Conservation (phyloP, 345 rosid genomes). For the Hevea brasiliensis region DNA sequence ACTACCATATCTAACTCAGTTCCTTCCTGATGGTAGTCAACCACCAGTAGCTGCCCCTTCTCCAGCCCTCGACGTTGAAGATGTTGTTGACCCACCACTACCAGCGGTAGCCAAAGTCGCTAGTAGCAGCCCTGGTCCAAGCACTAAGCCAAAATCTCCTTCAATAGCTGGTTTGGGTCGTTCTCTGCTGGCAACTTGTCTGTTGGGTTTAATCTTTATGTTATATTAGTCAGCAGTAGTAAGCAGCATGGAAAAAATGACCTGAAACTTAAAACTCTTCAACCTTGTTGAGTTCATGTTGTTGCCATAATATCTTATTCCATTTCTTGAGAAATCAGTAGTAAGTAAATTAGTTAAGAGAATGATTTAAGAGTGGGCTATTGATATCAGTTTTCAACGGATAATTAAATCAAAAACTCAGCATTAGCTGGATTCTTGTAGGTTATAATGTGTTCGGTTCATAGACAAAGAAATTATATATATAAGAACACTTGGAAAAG, state of each 20-base stretch:
- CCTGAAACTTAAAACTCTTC: too few species aligned
- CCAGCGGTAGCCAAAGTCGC: conserved; percentile 47
- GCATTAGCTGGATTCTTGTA: too few species aligned
- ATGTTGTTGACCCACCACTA: conserved; percentile 73
- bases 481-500: too few species aligned
- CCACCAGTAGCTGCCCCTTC: conserved; percentile 34
- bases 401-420: neutral
- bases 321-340: too few species aligned
- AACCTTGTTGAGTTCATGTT: too few species aligned
- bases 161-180: conserved; percentile 38
- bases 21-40: conserved; percentile 10
- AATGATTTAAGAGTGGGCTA: neutral
- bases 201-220: conserved; percentile 30
- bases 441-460: too few species aligned
- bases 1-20: conserved; percentile 44
- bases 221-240: neutral
- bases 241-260: too few species aligned
- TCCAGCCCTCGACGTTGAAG: conserved; percentile 49
- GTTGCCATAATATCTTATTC: too few species aligned
- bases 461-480: too few species aligned
- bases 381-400: neutral
- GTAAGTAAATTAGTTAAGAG: too few species aligned
- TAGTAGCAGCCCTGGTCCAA: neutral
- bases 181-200: conserved; percentile 32
- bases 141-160: conserved; percentile 18